phyloP scores from a whole-genome alignment of 805 yeast genomes.

The Yarrowia sp. region DNA sequence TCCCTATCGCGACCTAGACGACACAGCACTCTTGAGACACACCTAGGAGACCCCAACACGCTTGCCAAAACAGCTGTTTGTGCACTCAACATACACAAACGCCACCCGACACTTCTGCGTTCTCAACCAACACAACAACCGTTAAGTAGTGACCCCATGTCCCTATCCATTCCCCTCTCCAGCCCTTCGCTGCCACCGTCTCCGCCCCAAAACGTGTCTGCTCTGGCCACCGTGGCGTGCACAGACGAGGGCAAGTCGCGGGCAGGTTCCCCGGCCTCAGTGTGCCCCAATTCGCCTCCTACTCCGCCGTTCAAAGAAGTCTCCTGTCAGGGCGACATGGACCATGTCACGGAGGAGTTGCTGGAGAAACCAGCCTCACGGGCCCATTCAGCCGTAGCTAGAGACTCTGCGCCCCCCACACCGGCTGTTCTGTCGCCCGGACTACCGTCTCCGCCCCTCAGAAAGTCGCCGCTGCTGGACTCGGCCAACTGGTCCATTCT shows the following conservation, averaged over 20 bases:
- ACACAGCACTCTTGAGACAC: background rate
- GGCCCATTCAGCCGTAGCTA: too few species aligned
- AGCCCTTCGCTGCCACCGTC: conserved; percentile 12
- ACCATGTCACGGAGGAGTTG: background rate
- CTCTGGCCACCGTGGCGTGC: background rate
- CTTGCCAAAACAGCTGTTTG: too few species aligned
- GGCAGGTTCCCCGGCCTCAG: background rate
- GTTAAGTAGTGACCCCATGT: too few species aligned
- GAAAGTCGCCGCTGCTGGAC: background rate
- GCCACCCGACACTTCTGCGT: too few species aligned
- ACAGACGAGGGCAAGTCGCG: conserved; percentile 1
- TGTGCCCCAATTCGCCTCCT: conserved; percentile 15
- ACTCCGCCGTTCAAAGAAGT: conserved; percentile 22
- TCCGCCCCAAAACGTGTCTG: background rate
- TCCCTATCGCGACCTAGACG: background rate
- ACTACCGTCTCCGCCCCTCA: background rate
- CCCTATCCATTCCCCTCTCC: conserved; percentile 1
- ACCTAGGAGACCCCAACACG: background rate
- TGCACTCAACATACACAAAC: background rate
- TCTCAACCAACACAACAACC: too few species aligned
- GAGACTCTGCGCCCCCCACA: background rate
- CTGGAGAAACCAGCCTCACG: background rate
- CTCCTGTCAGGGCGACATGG: background rate
- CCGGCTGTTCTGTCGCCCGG: too few species aligned
- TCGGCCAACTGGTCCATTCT: conserved; percentile 22